These are phyloP conservation scores for Thalassiosira mediterranea DNA, from an alignment of 352 stramenopile species.

Conservation along the genomic window DNA sequence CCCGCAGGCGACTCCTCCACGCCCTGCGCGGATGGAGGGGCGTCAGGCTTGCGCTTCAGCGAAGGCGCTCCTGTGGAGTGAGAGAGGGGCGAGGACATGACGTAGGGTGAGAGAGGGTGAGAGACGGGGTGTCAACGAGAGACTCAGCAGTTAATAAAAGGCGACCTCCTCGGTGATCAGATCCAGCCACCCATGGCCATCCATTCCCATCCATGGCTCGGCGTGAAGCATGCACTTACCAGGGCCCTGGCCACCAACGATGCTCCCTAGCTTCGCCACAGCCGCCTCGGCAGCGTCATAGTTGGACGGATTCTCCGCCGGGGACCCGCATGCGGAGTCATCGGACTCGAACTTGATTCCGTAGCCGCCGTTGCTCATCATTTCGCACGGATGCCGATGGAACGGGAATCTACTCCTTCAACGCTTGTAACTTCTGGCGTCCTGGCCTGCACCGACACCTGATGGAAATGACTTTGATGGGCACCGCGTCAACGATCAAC, in stretches of 20 bases:
- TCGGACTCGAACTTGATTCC: conserved; percentile 31
- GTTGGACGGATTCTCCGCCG: not conserved
- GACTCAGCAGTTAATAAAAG: too few species aligned
- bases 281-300: conserved; percentile 33
- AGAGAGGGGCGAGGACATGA: not conserved
- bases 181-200: too few species aligned
- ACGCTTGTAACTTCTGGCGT: too few species aligned
- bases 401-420: too few species aligned
- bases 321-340: too few species aligned
- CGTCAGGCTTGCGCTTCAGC: not conserved
- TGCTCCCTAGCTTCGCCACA: conserved; percentile 30
- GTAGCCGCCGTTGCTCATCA: not conserved
- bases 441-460: not conserved
- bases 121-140: not conserved
- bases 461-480: not conserved
- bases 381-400: too few species aligned
- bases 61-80: not conserved
- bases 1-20: not conserved
- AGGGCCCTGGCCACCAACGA: conserved; percentile 20
- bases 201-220: too few species aligned
- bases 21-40: not conserved
- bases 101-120: not conserved
- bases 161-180: too few species aligned
- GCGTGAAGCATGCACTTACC: too few species aligned
- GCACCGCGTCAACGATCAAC: too few species aligned